Evolutionary conservation across 2,329 filamentous ascomycete genomes (phyloP), one percentile per base, ranked within the genome.

Genomic region (Colletotrichum magnum): DNA sequence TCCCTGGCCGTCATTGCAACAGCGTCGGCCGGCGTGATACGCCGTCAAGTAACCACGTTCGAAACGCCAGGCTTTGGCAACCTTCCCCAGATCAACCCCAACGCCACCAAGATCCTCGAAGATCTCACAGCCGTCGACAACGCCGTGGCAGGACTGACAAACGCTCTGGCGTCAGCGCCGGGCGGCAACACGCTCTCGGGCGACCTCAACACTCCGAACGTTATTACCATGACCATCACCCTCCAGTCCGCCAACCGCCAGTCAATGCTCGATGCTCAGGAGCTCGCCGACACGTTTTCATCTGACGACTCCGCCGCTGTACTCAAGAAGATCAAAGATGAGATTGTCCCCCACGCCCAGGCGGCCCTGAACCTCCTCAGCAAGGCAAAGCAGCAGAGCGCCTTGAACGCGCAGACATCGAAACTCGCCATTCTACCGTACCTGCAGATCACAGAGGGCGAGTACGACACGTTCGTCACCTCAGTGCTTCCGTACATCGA

Each of bases 401-500:
- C 47, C 0, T n/a, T 60, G 1, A 16, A 10, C 24, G 6, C 45
- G 26, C 21, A 39, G 4, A 36, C 57, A n/a, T 39, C 45, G 26
- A 50, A 7, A 1, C 50, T 36, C n/a, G 43, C 45, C 43, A 41
- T 59, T 12, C 28, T 59, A n/a, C 57, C 57, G n/a, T 59, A 59
- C 15, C 57, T 59, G 26, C 36, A 50, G 4, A 41, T 47, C 13
- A 26, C 26, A 10, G 41, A 15, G 18, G n/a, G n/a, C 9, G 52
- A 58, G 16, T 26, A 41, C 24, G 52, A 41, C 28, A 36, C 26
- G 24, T 51, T 59, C 24, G 24, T n/a, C 43, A 12, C 26, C 13
- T 45, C 16, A 4, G n/a, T 59, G 5, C 43, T 50, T 16, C 21
- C 36, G 28, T 51, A 39, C 26, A 18, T 83, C 57, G 57, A 59